A percentile compares a stretch with the other conserved stretches of the same genome.
Evolutionary conservation across 495 filamentous ascomycete genomes (phyloP).

Genomic region (Cercophora newfieldiana): DNA sequence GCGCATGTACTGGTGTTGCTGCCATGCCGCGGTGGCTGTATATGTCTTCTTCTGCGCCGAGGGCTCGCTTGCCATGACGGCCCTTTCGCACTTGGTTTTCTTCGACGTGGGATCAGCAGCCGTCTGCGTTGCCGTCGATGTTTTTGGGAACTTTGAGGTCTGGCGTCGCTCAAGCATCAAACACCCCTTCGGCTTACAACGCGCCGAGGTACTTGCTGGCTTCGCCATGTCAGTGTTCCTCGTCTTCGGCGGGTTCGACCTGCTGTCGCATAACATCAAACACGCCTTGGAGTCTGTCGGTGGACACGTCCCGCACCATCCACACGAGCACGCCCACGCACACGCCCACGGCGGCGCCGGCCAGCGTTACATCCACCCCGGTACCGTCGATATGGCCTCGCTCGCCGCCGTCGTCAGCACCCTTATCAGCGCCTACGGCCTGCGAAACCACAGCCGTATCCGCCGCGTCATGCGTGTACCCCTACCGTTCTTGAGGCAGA

Average conservation of each 20-base stretch:
- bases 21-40: slow-evolving; percentile 77
- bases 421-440: slow-evolving; percentile 77
- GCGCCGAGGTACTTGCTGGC: slow-evolving; percentile 91
- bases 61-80: slow-evolving; percentile 88
- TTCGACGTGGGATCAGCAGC: slow-evolving; percentile 92
- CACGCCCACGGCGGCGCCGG: slow-evolving; percentile 45
- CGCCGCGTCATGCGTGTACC: slow-evolving; percentile 76
- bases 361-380: slow-evolving; percentile 56
- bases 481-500: slow-evolving; percentile 64
- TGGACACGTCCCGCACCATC: slow-evolving; percentile 64
- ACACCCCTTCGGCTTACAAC: slow-evolving; percentile 89
- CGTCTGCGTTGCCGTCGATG: slow-evolving; percentile 91
- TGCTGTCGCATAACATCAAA: slow-evolving; percentile 88
- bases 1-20: slow-evolving; percentile 84
- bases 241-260: slow-evolving; percentile 93
- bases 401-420: slow-evolving; percentile 87
- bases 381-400: slow-evolving; percentile 77
- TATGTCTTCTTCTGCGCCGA: slow-evolving; percentile 82
- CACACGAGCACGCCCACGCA: slow-evolving; percentile 39
- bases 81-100: slow-evolving; percentile 86
- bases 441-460: slow-evolving; percentile 93
- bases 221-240: slow-evolving; percentile 95
- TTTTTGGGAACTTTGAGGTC: slow-evolving; percentile 92
- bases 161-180: slow-evolving; percentile 92
- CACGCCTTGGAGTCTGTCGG: slow-evolving; percentile 70